These are phyloP conservation scores for Saprolegnia diclina DNA, from an alignment of 352 stramenopile species.

Conservation along the genomic window DNA sequence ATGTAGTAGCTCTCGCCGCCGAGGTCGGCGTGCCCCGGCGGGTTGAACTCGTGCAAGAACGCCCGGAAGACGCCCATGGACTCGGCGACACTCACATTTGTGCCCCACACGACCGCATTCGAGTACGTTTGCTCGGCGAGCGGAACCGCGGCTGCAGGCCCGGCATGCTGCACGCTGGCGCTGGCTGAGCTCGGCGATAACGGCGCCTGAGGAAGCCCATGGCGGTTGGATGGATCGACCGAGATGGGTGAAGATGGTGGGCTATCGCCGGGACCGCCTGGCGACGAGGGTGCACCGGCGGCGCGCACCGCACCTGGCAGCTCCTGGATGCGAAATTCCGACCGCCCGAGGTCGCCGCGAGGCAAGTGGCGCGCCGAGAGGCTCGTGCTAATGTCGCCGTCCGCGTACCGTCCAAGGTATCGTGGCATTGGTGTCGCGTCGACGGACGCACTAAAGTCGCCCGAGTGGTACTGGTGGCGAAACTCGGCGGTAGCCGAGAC, in stretches of 20 bases:
- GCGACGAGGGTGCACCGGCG: neutral
- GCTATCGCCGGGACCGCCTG: slow-evolving; percentile 34
- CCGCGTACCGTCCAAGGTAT: slow-evolving; percentile 52
- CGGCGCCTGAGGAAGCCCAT: slow-evolving; percentile 28
- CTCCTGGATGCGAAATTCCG: slow-evolving; percentile 63
- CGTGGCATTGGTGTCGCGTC: slow-evolving; percentile 65
- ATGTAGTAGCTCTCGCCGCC: slow-evolving; percentile 65
- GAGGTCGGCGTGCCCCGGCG: slow-evolving; percentile 29
- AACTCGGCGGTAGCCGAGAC: slow-evolving; percentile 74
- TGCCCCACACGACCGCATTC: slow-evolving; percentile 90
- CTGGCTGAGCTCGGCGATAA: slow-evolving; percentile 30
- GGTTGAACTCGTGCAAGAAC: slow-evolving; percentile 85
- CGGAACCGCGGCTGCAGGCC: slow-evolving; percentile 12
- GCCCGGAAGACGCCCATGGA: slow-evolving; percentile 86
- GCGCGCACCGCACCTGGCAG: slow-evolving; percentile 29
- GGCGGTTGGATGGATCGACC: slow-evolving; percentile 11
- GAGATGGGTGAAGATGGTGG: slow-evolving; percentile 45
- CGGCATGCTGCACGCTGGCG: neutral
- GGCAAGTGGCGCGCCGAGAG: slow-evolving; percentile 75
- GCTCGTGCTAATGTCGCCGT: slow-evolving; percentile 31
- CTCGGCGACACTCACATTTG: slow-evolving; percentile 89
- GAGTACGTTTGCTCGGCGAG: slow-evolving; percentile 49
- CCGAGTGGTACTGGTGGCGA: slow-evolving; percentile 48
- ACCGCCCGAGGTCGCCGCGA: slow-evolving; percentile 64
- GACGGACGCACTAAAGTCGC: slow-evolving; percentile 74